A percentile compares a stretch with the other conserved stretches of the same genome.
Evolutionary conservation across 1,139 yeast genomes (phyloP).

Genomic region (Protomyces inouyei): DNA sequence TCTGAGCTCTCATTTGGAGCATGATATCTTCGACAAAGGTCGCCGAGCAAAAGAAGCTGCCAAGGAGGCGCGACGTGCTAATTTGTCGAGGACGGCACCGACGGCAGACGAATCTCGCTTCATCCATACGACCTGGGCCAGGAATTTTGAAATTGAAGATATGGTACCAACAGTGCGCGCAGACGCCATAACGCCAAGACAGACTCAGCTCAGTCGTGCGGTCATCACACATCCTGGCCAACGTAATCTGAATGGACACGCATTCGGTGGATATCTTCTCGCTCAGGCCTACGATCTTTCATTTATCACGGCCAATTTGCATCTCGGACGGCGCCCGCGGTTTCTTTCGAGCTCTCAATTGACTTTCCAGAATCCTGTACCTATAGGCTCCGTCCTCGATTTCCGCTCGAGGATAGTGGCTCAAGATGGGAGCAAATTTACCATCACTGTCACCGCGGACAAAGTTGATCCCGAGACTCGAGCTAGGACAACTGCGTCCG

Average conservation of each 20-base stretch:
- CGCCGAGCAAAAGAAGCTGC: slow-evolving; percentile 11
- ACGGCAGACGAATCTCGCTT: slow-evolving; percentile 16
- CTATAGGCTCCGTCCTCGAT: slow-evolving; percentile 24
- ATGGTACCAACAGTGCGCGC: slow-evolving; percentile 2
- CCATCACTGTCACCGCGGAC: slow-evolving; percentile 26
- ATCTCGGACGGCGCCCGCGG: slow-evolving; percentile 19
- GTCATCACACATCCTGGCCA: slow-evolving; percentile 19
- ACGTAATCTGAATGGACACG: slow-evolving; percentile 17
- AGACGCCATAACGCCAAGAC: slow-evolving; percentile 18
- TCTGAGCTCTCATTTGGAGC: slow-evolving; percentile 17
- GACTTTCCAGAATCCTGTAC: slow-evolving; percentile 24
- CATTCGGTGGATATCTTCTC: slow-evolving; percentile 27
- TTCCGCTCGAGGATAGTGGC: slow-evolving; percentile 17
- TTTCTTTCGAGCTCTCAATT: slow-evolving; percentile 17
- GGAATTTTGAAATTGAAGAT: slow-evolving; percentile 13
- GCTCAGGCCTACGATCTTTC: slow-evolving; percentile 18
- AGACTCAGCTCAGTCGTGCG: slow-evolving; percentile 21
- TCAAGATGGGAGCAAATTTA: slow-evolving; percentile 9
- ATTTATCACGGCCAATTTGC: slow-evolving; percentile 20
- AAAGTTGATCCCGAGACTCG: slow-evolving; percentile 2
- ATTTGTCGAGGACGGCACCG: slow-evolving; percentile 14
- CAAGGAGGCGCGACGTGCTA: slow-evolving; percentile 6
- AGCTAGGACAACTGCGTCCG: slow-evolving; percentile 14
- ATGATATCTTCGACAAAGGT: slow-evolving; percentile 17
- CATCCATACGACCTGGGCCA: slow-evolving; percentile 22